Conservation (phyloP, 306 rosid genomes). For the Cucumis cinereus region DNA sequence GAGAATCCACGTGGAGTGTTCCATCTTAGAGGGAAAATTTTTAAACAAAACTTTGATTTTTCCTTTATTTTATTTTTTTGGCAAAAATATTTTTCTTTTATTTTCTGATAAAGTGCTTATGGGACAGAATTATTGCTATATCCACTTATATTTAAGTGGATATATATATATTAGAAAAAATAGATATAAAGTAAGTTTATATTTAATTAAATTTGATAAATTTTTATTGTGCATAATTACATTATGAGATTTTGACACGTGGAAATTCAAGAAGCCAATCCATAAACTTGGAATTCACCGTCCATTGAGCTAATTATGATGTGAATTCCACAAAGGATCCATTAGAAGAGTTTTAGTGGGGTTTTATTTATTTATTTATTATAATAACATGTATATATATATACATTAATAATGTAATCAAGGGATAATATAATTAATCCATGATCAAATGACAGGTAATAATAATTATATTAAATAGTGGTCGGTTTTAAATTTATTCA, state of each 20-base stretch:
- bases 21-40: too few species aligned
- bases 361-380: neutral
- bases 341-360: neutral
- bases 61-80: too few species aligned
- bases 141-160: neutral
- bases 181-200: neutral
- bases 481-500: conserved; percentile 8
- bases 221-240: neutral
- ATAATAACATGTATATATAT: too few species aligned
- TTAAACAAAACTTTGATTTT: too few species aligned
- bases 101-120: neutral
- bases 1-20: too few species aligned
- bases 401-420: neutral
- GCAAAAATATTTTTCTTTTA: neutral
- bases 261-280: neutral
- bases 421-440: conserved; percentile 1
- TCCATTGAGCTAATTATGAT: neutral
- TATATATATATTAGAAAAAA: too few species aligned
- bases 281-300: neutral
- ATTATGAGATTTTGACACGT: neutral
- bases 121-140: neutral
- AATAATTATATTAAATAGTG: neutral
- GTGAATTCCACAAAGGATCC: conserved; percentile 2
- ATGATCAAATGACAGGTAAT: neutral
- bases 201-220: neutral